Conservation (phyloP, 768 basidiomycete species). For the Russula sp. region DNA sequence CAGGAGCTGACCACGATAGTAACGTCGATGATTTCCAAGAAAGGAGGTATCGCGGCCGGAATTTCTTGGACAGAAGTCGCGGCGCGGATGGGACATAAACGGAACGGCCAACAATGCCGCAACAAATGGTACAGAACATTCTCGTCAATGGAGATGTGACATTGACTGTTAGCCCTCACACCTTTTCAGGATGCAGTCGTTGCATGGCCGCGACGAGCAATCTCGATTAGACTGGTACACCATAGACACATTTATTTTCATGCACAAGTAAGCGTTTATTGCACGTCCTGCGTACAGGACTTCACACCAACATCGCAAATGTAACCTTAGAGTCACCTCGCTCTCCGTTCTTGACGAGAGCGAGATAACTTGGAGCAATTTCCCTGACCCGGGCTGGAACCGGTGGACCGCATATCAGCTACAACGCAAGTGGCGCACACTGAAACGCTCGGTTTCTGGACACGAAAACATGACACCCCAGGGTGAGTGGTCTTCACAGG, state of each 20-base stretch:
- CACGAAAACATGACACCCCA: neutral
- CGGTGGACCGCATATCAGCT: slow-evolving; percentile 8
- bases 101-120: slow-evolving; percentile 9
- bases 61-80: slow-evolving; percentile 10
- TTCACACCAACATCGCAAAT: neutral
- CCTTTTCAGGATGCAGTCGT: slow-evolving; percentile 5
- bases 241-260: slow-evolving; percentile 7
- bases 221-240: neutral
- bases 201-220: slow-evolving; percentile 9
- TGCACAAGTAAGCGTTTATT: slow-evolving; percentile 10
- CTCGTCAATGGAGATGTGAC: neutral
- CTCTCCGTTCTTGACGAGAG: slow-evolving; percentile 9
- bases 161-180: neutral
- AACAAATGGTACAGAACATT: slow-evolving; percentile 7
- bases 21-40: neutral
- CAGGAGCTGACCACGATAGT: slow-evolving; percentile 8
- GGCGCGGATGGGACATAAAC: slow-evolving; percentile 7
- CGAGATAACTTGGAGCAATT: slow-evolving; percentile 14
- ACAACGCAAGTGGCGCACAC: slow-evolving; percentile 3
- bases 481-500: neutral
- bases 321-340: slow-evolving; percentile 1
- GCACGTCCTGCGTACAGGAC: neutral
- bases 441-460: neutral
- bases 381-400: slow-evolving; percentile 15
- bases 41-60: neutral